A percentile compares a stretch with the other conserved stretches of the same genome.
These are phyloP conservation scores for Syzygium oleosum DNA, from an alignment of 345 rosid genomes.

Conservation along the genomic window DNA sequence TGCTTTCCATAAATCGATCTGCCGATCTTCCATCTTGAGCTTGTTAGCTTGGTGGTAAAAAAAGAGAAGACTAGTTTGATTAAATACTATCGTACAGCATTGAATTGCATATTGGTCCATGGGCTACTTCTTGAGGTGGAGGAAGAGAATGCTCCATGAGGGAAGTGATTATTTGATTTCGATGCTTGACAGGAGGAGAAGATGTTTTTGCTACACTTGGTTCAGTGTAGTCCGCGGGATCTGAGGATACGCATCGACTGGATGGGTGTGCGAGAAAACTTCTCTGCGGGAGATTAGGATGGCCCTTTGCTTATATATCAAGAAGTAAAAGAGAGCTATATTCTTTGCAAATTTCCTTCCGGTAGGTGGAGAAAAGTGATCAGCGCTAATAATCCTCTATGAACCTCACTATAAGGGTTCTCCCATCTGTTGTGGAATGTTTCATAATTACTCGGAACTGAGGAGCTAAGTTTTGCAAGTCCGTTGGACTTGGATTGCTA, in stretches of 20 bases:
- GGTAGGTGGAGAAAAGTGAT: neutral
- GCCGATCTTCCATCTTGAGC: neutral
- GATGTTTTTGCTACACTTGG: too few relatives aligned
- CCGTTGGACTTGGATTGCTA: neutral
- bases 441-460: too few relatives aligned
- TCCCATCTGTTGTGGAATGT: rapidly evolving
- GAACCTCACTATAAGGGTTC: neutral
- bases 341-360: neutral
- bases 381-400: neutral
- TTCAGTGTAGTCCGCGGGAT: too few relatives aligned
- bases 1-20: neutral
- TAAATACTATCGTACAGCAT: neutral
- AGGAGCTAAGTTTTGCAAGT: neutral
- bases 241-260: neutral
- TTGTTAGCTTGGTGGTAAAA: neutral
- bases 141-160: neutral
- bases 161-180: neutral
- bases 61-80: neutral
- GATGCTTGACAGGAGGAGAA: neutral
- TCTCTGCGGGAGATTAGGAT: neutral
- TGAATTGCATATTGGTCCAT: neutral
- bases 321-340: neutral
- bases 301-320: neutral
- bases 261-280: neutral
- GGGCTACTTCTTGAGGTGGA: neutral